Evolutionary conservation across 768 basidiomycete genomes (phyloP), one percentile per base, ranked within the genome.

Genomic region (Coprinellus micaceus): DNA sequence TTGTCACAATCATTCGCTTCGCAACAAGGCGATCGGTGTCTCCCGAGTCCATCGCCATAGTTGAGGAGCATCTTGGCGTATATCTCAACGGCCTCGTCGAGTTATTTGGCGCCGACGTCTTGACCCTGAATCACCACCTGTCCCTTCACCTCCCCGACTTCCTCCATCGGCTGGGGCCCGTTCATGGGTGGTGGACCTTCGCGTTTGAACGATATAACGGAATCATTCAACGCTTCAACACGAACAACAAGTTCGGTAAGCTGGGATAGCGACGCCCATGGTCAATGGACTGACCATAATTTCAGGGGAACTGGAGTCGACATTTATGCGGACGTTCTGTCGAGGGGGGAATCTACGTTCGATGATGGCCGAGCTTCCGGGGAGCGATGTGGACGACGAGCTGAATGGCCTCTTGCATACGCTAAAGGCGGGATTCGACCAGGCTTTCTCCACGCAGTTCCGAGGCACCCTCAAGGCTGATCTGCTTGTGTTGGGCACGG

Each of bases 51-150:
- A 71, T 73, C 26, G 1, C 52, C 0, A 19, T 53, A 1, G 75
- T 70, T 45, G 61, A 71, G 19, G 3, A 41, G 2, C 61, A 69
- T 25, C 74, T 76, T 51, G 36, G 51, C 0, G 33, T 22, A 3
- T 79, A 80, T 58, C 65, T 79, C 1, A 28, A 29, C 0, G 62
- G 59, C 1, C 24, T 78, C 3, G 51, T 59, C 0, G 46, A 58
- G 0, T 64, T 79, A 0, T 80, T 66, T 56, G 69, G 67, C 0
- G 62, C 63, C 11, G 56, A 59, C 4, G 43, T 46, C 1, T 53
- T 78, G 17, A 58, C 57, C 1, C 69, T 73, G 0, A 74, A 76
- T 41, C 75, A 79, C 6, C 79, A 79, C 57, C 48, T 75, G 3
- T 56, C 73, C 0, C 59, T 81, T 17, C 78, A 80, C 60, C 59